Percentiles rank a stretch among this genome's conserved stretches.
These are phyloP conservation scores for Venturiaceae sp. DNA, from an alignment of 2,329 filamentous ascomycete genomes.

Conservation along the genomic window DNA sequence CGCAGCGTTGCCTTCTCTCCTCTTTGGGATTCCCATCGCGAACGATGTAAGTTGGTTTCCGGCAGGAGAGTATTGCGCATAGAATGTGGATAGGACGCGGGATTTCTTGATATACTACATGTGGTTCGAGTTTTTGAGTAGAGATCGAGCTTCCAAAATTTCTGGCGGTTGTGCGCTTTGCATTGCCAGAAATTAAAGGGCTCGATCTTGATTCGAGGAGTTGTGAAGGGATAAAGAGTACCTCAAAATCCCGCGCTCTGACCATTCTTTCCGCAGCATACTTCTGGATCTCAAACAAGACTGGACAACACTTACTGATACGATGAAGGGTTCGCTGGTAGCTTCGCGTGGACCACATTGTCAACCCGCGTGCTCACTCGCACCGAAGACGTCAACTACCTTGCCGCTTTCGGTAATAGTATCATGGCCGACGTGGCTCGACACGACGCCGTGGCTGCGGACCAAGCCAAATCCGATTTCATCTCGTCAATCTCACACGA, in stretches of 20 bases:
- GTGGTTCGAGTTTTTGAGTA: too few relatives aligned
- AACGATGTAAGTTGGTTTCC: not conserved
- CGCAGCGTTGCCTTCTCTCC: not conserved
- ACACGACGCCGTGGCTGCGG: conserved; percentile 38
- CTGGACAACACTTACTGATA: too few relatives aligned
- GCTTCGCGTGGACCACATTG: conserved; percentile 18
- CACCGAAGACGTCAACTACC: conserved; percentile 40
- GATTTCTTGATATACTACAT: too few relatives aligned
- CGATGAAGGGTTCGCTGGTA: not conserved
- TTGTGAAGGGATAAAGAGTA: too few relatives aligned
- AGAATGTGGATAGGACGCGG: not conserved
- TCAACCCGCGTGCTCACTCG: conserved; percentile 34
- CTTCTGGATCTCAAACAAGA: too few relatives aligned
- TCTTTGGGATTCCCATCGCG: not conserved
- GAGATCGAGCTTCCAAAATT: too few relatives aligned
- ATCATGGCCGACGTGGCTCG: conserved; percentile 48
- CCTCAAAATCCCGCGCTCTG: too few relatives aligned
- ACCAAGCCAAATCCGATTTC: conserved; percentile 28
- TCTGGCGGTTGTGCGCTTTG: too few relatives aligned
- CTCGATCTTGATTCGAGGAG: too few relatives aligned
- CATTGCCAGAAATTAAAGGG: too few relatives aligned
- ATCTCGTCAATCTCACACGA: conserved; percentile 32
- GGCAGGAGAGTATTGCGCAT: not conserved
- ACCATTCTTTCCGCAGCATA: too few relatives aligned
- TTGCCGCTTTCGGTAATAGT: conserved; percentile 42